phyloP scores from a whole-genome alignment of 148 eudicot species.

The Mesembryanthemum crystallinum region DNA sequence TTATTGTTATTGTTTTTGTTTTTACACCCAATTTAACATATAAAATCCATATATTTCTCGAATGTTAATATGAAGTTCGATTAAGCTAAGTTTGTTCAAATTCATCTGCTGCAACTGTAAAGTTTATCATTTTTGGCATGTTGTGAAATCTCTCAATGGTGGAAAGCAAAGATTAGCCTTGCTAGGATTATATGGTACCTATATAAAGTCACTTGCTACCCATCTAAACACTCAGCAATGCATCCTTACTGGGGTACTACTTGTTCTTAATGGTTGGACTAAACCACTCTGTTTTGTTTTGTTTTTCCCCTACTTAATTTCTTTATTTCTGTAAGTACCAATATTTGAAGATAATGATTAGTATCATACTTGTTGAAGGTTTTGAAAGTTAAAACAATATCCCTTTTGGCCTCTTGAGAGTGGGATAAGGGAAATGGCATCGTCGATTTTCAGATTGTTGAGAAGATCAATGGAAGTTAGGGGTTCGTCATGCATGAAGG shows the following conservation, averaged over 20 bases:
- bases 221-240: background rate
- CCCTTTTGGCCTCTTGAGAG: background rate
- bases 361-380: background rate
- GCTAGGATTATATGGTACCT: too few relatives aligned
- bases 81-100: too few relatives aligned
- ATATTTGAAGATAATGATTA: background rate
- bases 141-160: too few relatives aligned
- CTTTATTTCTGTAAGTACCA: background rate
- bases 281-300: background rate
- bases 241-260: background rate
- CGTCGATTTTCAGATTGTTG: constrained; percentile 8
- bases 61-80: too few relatives aligned
- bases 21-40: too few relatives aligned
- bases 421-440: constrained; percentile 19
- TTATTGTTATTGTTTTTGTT: too few relatives aligned
- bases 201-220: background rate
- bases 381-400: background rate
- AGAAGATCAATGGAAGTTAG: background rate
- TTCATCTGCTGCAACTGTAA: too few relatives aligned
- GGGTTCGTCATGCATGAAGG: background rate
- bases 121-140: too few relatives aligned
- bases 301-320: background rate
- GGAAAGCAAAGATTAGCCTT: too few relatives aligned
- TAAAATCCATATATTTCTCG: too few relatives aligned
- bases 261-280: background rate